Percentiles rank a stretch among this genome's conserved stretches.
Conservation (phyloP, 805 yeast species). For the Wickerhamomyces alni region DNA sequence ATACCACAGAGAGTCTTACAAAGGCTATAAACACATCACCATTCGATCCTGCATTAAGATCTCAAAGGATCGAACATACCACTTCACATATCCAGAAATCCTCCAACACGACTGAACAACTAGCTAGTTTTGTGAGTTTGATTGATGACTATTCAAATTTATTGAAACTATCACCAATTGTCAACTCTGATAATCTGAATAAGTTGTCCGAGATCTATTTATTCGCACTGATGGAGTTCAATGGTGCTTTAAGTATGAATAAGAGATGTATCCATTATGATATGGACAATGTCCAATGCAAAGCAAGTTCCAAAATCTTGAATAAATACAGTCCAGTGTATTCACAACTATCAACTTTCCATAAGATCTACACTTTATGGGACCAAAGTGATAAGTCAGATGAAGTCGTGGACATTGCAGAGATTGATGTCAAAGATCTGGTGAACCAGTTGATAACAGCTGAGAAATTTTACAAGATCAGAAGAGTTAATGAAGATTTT, state of each 20-base stretch:
- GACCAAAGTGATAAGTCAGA: conserved; percentile 26
- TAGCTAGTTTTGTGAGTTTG: conserved; percentile 13
- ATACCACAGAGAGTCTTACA: conserved; percentile 27
- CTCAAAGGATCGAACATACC: conserved; percentile 24
- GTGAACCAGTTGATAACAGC: conserved; percentile 27
- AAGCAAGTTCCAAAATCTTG: conserved; percentile 45
- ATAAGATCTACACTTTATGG: conserved; percentile 39
- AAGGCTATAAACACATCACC: conserved; percentile 38
- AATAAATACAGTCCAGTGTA: conserved; percentile 33
- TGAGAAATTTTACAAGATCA: conserved; percentile 15
- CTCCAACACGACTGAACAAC: conserved; percentile 15
- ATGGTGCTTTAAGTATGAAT: conserved; percentile 43
- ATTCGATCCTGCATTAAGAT: conserved; percentile 30
- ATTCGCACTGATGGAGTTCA: conserved; percentile 47
- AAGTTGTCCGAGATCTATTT: conserved; percentile 34
- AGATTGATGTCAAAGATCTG: conserved; percentile 35
- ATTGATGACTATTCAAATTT: conserved; percentile 24
- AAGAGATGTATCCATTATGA: conserved; percentile 72
- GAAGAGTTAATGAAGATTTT: conserved; percentile 16
- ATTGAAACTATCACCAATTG: conserved; percentile 19
- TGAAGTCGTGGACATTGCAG: conserved; percentile 33
- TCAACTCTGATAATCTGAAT: conserved; percentile 24
- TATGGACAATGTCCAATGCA: conserved; percentile 63
- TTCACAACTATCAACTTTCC: conserved; percentile 31
- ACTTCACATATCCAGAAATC: conserved; percentile 16